These are phyloP conservation scores for Blastocystis sp. DNA, from an alignment of 352 stramenopile species.

Conservation along the genomic window DNA sequence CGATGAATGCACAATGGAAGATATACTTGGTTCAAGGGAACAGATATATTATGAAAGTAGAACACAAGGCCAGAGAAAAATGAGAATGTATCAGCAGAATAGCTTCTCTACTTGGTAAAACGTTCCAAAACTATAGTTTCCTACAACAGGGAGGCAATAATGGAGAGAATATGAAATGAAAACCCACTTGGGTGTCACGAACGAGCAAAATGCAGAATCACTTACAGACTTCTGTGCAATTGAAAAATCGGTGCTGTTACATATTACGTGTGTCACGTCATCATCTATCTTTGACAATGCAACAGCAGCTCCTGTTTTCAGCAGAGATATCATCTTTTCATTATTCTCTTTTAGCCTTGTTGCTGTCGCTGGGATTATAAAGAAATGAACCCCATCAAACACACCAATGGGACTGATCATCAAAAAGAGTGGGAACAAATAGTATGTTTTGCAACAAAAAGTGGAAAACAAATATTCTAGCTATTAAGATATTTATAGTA, in stretches of 20 bases:
- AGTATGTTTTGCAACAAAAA: neutral
- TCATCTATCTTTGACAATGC: constrained; percentile 2
- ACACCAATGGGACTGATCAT: neutral
- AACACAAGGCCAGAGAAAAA: constrained; percentile 48
- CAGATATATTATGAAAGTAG: constrained; percentile 43
- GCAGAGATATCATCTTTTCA: constrained; percentile 1
- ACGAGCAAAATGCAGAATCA: constrained; percentile 41
- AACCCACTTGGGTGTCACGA: constrained; percentile 52
- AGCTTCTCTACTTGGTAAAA: constrained; percentile 27
- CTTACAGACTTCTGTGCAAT: neutral
- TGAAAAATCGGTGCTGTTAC: neutral
- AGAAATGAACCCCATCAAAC: constrained; percentile 33
- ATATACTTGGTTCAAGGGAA: constrained; percentile 55
- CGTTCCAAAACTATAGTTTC: neutral
- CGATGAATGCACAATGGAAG: constrained; percentile 54
- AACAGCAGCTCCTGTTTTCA: constrained; percentile 6
- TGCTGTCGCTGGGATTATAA: constrained; percentile 6
- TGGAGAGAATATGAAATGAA: constrained; percentile 47
- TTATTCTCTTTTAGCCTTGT: neutral
- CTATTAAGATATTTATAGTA: neutral
- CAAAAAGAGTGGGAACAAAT: neutral
- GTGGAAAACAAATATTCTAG: neutral
- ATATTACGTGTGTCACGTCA: constrained; percentile 46
- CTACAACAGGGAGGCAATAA: constrained; percentile 46
- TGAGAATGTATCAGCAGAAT: constrained; percentile 30